A percentile compares a stretch with the other conserved stretches of the same genome.
Evolutionary conservation across 2,329 filamentous ascomycete genomes (phyloP).

Genomic region (Sarocladium oryzae): DNA sequence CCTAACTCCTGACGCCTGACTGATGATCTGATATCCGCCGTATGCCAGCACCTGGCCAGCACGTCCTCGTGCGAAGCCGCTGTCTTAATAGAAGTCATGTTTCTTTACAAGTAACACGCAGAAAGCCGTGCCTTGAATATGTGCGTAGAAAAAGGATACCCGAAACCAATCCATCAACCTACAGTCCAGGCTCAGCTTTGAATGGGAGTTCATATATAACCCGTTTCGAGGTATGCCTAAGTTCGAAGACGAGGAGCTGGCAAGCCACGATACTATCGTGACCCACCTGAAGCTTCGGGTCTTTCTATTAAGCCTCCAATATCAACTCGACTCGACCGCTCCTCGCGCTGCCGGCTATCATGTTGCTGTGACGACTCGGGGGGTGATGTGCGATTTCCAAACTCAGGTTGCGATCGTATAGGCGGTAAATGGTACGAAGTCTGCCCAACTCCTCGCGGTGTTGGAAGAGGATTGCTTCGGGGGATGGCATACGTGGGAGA

Average conservation of each 20-base stretch:
- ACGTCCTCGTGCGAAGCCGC: too few relatives aligned
- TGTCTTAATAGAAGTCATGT: too few relatives aligned
- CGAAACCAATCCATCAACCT: too few relatives aligned
- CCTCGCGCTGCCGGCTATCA: conserved; percentile 35
- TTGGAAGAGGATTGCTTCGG: conserved; percentile 40
- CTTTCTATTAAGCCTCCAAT: conserved; percentile 57
- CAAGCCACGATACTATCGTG: conserved; percentile 16
- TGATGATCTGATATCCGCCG: too few relatives aligned
- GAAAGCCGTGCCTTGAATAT: too few relatives aligned
- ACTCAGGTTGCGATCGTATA: conserved; percentile 35
- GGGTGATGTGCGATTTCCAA: not conserved
- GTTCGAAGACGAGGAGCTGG: conserved; percentile 6
- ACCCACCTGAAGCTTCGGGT: conserved; percentile 33
- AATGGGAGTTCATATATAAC: too few relatives aligned
- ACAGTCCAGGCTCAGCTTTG: too few relatives aligned
- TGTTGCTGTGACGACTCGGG: not conserved
- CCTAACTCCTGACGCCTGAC: too few relatives aligned
- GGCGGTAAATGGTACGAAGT: conserved; percentile 41
- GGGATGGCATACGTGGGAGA: conserved; percentile 45
- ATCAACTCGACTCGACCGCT: conserved; percentile 48
- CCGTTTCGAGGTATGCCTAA: too few relatives aligned
- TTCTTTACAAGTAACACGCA: too few relatives aligned
- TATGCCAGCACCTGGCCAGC: too few relatives aligned
- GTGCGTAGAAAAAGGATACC: too few relatives aligned
- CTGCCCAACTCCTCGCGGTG: conserved; percentile 24